phyloP scores from a whole-genome alignment of 257 asterid species.

The Solanum pennellii region DNA sequence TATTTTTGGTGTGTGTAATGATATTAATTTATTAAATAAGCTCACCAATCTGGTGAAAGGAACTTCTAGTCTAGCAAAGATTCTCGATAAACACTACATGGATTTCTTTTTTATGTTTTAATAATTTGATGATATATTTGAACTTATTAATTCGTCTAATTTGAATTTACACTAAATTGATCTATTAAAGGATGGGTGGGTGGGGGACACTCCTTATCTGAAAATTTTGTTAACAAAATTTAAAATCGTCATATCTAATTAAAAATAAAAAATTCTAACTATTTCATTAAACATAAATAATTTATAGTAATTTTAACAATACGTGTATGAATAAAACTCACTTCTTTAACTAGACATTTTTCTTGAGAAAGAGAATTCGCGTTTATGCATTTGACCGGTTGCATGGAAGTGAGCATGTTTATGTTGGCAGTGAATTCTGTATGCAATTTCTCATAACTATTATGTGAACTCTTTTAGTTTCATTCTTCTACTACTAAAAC shows the following conservation, averaged over 20 bases:
- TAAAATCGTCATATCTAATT: too few species aligned
- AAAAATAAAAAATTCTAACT: too few species aligned
- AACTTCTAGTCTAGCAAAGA: background rate
- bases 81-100: background rate
- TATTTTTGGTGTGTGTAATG: background rate
- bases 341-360: background rate
- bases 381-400: background rate
- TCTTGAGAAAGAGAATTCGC: background rate
- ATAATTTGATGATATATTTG: too few species aligned
- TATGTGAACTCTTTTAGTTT: too few species aligned
- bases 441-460: too few species aligned
- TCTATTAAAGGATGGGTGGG: background rate
- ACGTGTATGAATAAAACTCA: background rate
- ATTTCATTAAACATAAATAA: background rate
- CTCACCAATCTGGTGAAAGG: background rate
- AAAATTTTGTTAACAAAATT: too few species aligned
- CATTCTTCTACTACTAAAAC: too few species aligned
- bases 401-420: background rate
- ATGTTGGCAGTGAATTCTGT: background rate
- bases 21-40: too few species aligned
- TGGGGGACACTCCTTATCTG: background rate
- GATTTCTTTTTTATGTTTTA: background rate
- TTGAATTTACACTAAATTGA: background rate
- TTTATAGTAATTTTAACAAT: background rate
- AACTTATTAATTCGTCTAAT: too few species aligned